Conservation (phyloP, 768 basidiomycete genomes). For the Lentinus tigrinus region DNA sequence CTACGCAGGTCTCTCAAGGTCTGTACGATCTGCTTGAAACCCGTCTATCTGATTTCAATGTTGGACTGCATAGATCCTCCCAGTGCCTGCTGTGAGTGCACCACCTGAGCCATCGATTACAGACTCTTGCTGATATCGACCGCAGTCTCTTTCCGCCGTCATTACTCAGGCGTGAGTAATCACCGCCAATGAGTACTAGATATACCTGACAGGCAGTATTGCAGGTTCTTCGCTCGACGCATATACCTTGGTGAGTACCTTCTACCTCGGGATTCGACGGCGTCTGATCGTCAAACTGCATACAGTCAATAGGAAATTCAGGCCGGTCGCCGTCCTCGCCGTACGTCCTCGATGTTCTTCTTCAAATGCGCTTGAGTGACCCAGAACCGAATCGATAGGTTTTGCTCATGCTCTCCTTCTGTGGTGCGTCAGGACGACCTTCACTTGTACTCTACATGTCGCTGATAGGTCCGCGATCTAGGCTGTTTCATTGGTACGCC, state of each 20-base stretch:
- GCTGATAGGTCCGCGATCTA: not conserved
- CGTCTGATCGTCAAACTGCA: not conserved
- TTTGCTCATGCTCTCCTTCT: not conserved
- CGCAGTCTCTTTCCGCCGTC: not conserved
- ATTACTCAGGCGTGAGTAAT: not conserved
- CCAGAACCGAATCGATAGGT: not conserved
- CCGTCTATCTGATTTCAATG: not conserved
- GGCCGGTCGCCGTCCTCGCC: not conserved
- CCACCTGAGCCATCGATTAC: not conserved
- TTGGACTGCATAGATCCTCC: not conserved
- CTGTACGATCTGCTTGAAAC: not conserved
- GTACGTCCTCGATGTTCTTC: not conserved
- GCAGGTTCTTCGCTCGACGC: slow-evolving; percentile 8
- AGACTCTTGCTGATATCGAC: not conserved
- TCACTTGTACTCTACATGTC: not conserved
- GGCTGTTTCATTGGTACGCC: not conserved
- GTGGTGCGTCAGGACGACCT: not conserved
- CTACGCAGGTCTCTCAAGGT: not conserved
- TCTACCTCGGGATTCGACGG: too few relatives aligned
- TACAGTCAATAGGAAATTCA: not conserved
- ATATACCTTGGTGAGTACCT: not conserved
- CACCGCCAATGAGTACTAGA: too few relatives aligned
- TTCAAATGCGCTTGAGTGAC: not conserved
- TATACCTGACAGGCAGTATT: not conserved
- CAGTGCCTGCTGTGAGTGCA: not conserved